Evolutionary conservation across 2,329 filamentous ascomycete genomes (phyloP).

Genomic region (Neofusicoccum kwambonambiense): DNA sequence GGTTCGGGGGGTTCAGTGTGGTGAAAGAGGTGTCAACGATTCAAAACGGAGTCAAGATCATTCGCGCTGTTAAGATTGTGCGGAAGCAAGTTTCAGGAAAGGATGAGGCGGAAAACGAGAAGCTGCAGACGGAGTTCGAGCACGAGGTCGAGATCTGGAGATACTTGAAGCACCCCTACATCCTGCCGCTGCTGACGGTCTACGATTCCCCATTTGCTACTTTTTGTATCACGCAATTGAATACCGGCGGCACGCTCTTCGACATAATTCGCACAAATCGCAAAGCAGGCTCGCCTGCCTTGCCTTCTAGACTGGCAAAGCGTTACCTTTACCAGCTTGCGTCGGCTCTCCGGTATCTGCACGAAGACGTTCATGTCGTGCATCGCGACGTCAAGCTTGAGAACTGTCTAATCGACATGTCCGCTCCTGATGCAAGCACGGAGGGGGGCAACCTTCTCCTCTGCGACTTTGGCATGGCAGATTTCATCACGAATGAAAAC

Average conservation of each 20-base stretch:
- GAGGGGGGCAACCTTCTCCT: slow-evolving; percentile 59
- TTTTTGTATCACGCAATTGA: slow-evolving; percentile 65
- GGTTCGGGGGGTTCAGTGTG: slow-evolving; percentile 64
- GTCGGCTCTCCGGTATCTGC: slow-evolving; percentile 63
- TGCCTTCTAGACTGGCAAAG: slow-evolving; percentile 53
- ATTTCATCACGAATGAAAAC: slow-evolving; percentile 61
- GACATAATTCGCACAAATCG: slow-evolving; percentile 60
- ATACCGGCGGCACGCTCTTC: slow-evolving; percentile 63
- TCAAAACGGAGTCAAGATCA: slow-evolving; percentile 51
- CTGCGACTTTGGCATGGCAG: slow-evolving; percentile 69
- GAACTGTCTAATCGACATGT: slow-evolving; percentile 63
- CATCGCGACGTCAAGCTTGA: slow-evolving; percentile 69
- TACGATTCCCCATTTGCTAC: slow-evolving; percentile 68
- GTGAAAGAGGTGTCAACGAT: slow-evolving; percentile 67
- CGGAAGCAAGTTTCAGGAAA: slow-evolving; percentile 57
- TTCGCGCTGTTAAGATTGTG: slow-evolving; percentile 68
- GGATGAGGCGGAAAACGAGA: slow-evolving; percentile 62
- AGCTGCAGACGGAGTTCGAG: slow-evolving; percentile 65
- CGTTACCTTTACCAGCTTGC: slow-evolving; percentile 64
- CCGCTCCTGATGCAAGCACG: slow-evolving; percentile 45
- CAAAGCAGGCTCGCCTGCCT: slow-evolving; percentile 28
- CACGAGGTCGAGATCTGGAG: slow-evolving; percentile 69
- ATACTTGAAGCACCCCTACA: slow-evolving; percentile 61
- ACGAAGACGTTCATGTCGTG: slow-evolving; percentile 65
- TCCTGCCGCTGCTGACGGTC: slow-evolving; percentile 62